Percentiles rank a stretch among this genome's conserved stretches.
Evolutionary conservation across 192 early-diverging fungal genomes (phyloP).

Genomic region (Entophlyctis luteolus): DNA sequence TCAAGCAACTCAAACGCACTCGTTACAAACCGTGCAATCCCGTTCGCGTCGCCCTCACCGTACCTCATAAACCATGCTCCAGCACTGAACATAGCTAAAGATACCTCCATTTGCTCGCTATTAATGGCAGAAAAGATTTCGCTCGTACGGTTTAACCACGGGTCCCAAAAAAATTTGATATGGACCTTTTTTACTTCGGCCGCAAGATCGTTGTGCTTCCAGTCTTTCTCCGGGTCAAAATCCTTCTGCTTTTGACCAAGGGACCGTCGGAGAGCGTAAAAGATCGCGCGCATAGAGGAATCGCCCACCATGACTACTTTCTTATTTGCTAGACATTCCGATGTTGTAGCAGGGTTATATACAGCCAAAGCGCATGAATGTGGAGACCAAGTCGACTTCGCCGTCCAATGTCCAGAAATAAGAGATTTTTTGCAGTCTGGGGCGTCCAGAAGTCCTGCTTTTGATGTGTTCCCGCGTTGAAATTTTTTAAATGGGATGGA

Average conservation of each 20-base stretch:
- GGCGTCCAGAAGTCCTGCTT: neutral
- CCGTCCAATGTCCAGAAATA: conserved; percentile 1
- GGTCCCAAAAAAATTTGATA: conserved; percentile 72
- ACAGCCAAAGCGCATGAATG: neutral
- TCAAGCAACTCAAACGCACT: neutral
- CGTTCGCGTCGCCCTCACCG: conserved; percentile 35
- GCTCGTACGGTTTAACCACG: conserved; percentile 51
- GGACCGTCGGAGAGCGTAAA: conserved; percentile 48
- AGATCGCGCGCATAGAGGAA: conserved; percentile 61
- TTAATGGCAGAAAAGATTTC: conserved; percentile 19
- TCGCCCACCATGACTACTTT: conserved; percentile 40
- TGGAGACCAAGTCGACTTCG: neutral
- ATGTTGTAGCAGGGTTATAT: conserved; percentile 44
- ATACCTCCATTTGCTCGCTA: conserved; percentile 33
- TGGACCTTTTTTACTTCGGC: conserved; percentile 12
- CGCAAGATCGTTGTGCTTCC: conserved; percentile 5
- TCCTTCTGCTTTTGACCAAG: conserved; percentile 43
- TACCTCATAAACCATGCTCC: conserved; percentile 70
- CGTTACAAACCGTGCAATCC: conserved; percentile 31
- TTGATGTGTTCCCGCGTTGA: neutral
- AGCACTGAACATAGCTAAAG: conserved; percentile 41
- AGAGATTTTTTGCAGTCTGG: neutral
- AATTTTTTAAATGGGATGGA: neutral
- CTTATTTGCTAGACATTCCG: conserved; percentile 43
- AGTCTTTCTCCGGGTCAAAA: conserved; percentile 27